phyloP scores from a whole-genome alignment of 75 land plant species.

The Ceratopteris richardii region DNA sequence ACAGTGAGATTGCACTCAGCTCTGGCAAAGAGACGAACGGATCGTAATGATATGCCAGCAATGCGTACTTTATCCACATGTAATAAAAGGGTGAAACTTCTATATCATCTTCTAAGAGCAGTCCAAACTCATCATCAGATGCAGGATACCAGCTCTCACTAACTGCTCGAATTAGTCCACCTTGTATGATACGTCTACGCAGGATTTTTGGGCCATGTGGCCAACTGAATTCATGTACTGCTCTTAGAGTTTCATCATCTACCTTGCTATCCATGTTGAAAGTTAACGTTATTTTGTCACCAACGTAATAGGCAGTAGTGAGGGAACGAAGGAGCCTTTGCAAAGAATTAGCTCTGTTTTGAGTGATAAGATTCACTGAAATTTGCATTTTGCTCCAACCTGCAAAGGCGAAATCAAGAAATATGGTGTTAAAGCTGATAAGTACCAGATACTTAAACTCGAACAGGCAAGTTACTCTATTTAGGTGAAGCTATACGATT shows the following conservation, averaged over 20 bases:
- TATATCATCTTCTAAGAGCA: constrained; percentile 42
- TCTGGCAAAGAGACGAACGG: constrained; percentile 26
- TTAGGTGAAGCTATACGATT: no score
- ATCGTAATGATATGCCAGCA: constrained; percentile 40
- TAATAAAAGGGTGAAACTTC: constrained; percentile 50
- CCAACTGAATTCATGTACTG: constrained; percentile 25
- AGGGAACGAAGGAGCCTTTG: constrained; percentile 25
- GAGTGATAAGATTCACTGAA: constrained; percentile 39
- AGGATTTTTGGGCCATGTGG: constrained; percentile 24
- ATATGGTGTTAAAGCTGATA: no score
- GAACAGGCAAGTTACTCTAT: no score
- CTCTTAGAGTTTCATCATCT: constrained; percentile 26
- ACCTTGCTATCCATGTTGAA: constrained; percentile 45
- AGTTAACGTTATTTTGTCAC: constrained; percentile 25
- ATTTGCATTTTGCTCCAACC: constrained; percentile 44
- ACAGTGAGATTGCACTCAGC: constrained; percentile 34
- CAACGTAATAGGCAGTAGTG: constrained; percentile 30
- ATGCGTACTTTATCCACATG: constrained; percentile 44
- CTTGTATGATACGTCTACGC: constrained; percentile 38
- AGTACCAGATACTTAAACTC: no score
- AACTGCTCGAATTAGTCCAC: constrained; percentile 47
- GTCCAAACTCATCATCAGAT: constrained; percentile 40
- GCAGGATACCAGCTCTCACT: constrained; percentile 52
- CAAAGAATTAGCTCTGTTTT: constrained; percentile 33
- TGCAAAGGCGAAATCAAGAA: constrained; percentile 62